Evolutionary conservation across 306 rosid genomes (phyloP).

Genomic region (Nissolia schottii): DNA sequence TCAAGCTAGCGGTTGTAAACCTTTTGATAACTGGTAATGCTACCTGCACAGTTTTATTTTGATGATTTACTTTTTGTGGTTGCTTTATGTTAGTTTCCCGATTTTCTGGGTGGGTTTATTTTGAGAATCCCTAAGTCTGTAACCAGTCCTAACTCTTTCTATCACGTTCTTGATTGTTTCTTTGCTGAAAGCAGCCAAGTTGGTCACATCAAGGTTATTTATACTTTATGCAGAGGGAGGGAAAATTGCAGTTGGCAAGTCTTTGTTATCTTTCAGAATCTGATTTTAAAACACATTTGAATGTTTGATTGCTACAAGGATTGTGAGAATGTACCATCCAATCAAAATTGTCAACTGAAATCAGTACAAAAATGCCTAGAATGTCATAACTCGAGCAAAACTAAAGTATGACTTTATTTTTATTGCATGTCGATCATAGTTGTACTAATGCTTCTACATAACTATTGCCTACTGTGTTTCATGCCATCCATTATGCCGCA

Average conservation of each 20-base stretch:
- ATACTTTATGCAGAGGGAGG: background rate
- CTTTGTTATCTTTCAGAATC: background rate
- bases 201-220: background rate
- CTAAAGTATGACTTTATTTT: background rate
- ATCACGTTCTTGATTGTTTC: background rate
- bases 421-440: background rate
- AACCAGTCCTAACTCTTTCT: background rate
- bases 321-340: background rate
- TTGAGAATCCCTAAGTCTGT: background rate
- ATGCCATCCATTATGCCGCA: slow-evolving; percentile 7
- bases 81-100: background rate
- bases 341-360: background rate
- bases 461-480: background rate
- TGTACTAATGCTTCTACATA: background rate
- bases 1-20: background rate
- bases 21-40: background rate
- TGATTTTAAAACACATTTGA: background rate
- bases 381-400: background rate
- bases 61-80: background rate
- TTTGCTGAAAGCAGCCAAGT: background rate
- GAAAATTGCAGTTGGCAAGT: background rate
- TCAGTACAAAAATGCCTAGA: background rate
- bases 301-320: background rate
- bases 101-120: background rate
- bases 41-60: background rate